Evolutionary conservation across 208 protist genomes (phyloP).

Genomic region (Leishmania major): DNA sequence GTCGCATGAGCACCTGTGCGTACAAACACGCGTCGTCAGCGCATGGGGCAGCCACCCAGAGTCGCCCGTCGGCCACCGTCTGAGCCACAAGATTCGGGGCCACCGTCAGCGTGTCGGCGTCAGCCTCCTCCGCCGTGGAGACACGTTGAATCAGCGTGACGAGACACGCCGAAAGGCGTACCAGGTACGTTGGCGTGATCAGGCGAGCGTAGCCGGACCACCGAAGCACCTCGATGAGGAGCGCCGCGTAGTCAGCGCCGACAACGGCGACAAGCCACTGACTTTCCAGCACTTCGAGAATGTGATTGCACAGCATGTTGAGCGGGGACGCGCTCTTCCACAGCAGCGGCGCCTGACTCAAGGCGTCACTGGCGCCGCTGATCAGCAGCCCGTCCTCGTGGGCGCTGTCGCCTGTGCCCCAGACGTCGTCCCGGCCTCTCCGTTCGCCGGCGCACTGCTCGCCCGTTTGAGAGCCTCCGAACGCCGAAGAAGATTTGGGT

Average conservation of each 20-base stretch:
- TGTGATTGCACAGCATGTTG: conserved; percentile 48
- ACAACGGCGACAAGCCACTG: conserved; percentile 50
- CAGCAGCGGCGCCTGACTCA: conserved; percentile 48
- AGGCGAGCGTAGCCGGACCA: conserved; percentile 58
- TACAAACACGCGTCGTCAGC: conserved; percentile 30
- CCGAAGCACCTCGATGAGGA: conserved; percentile 53
- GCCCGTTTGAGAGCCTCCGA: background rate
- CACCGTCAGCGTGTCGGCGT: background rate
- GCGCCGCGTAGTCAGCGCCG: conserved; percentile 60
- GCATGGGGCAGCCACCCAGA: conserved; percentile 23
- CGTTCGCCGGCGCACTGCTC: background rate
- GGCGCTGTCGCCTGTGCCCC: background rate
- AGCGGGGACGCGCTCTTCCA: conserved; percentile 78
- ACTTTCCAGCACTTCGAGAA: conserved; percentile 73
- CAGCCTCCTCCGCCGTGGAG: background rate
- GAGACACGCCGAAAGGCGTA: conserved; percentile 38
- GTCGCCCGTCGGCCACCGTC: conserved; percentile 17
- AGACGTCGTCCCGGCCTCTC: background rate
- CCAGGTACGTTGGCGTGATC: conserved; percentile 42
- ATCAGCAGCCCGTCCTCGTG: background rate
- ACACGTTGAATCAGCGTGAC: conserved; percentile 51
- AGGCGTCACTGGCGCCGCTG: background rate
- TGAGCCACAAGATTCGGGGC: conserved; percentile 14
- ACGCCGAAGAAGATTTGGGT: background rate
- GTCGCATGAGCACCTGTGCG: conserved; percentile 17